These are phyloP conservation scores for Gossypium stocksii DNA, from an alignment of 345 rosid species.

Conservation along the genomic window DNA sequence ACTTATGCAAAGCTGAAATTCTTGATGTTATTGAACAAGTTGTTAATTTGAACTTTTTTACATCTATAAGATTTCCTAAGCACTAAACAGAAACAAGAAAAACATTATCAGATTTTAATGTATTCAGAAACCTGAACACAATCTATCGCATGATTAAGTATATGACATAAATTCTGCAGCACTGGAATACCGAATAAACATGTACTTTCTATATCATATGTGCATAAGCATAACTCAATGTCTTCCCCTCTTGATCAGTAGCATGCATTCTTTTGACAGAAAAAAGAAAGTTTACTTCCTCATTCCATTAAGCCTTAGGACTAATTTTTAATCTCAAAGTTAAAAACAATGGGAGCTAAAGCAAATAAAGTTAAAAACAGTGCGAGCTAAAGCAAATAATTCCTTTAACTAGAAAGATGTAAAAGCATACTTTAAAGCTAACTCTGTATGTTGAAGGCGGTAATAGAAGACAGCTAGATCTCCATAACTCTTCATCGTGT, in stretches of 20 bases:
- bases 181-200: not conserved
- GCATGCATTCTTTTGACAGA: not conserved
- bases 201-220: not conserved
- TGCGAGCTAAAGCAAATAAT: not conserved
- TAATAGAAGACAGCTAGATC: constrained; percentile 97
- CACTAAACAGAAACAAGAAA: not conserved
- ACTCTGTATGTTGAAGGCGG: constrained; percentile 95
- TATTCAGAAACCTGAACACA: not conserved
- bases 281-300: not conserved
- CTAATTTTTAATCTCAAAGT: not conserved
- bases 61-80: not conserved
- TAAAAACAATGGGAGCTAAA: constrained; percentile 4
- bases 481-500: constrained; percentile 98
- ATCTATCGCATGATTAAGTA: not conserved
- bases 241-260: not conserved
- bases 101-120: not conserved
- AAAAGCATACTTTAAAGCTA: constrained; percentile 81
- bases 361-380: constrained; percentile 2
- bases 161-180: not conserved
- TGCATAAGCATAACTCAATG: not conserved
- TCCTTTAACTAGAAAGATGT: constrained; percentile 18
- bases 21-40: not conserved
- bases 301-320: not conserved
- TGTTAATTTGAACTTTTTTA: not conserved
- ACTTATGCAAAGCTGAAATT: not conserved